These are phyloP conservation scores for Strobilomyces dryophilus DNA, from an alignment of 768 basidiomycete genomes.

Conservation along the genomic window DNA sequence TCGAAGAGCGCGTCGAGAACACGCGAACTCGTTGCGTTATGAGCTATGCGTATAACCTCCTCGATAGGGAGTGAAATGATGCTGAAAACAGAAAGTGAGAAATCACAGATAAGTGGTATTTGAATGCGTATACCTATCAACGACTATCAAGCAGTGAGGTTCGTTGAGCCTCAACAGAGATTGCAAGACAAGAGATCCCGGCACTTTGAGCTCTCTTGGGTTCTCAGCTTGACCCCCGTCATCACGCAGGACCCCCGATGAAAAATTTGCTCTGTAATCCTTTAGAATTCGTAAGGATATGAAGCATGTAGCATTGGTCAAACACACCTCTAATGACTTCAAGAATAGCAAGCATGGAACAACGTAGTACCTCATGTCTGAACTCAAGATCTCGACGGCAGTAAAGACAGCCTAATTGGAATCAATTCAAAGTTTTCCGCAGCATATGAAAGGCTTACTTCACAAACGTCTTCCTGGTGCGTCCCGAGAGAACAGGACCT, in stretches of 20 bases:
- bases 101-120: background rate
- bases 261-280: constrained; percentile 19
- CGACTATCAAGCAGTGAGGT: constrained; percentile 63
- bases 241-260: constrained; percentile 9
- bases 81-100: constrained; percentile 35
- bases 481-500: constrained; percentile 48
- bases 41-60: constrained; percentile 55
- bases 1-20: constrained; percentile 77
- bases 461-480: constrained; percentile 46
- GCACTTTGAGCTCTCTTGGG: constrained; percentile 63
- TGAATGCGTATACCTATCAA: constrained; percentile 53
- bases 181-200: constrained; percentile 85
- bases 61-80: constrained; percentile 53
- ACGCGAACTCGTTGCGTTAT: constrained; percentile 67
- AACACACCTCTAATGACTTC: constrained; percentile 44
- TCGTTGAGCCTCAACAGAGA: constrained; percentile 66
- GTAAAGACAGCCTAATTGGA: constrained; percentile 50
- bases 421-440: constrained; percentile 4
- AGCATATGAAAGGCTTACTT: constrained; percentile 42
- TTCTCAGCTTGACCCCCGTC: constrained; percentile 23
- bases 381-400: constrained; percentile 52
- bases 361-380: constrained; percentile 47
- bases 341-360: constrained; percentile 67
- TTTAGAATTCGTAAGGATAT: constrained; percentile 9
- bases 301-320: background rate